Evolutionary conservation across 495 filamentous ascomycete species (phyloP), one percentile per base, ranked within the genome.

Genomic region (Thermothielavioides terrestris): DNA sequence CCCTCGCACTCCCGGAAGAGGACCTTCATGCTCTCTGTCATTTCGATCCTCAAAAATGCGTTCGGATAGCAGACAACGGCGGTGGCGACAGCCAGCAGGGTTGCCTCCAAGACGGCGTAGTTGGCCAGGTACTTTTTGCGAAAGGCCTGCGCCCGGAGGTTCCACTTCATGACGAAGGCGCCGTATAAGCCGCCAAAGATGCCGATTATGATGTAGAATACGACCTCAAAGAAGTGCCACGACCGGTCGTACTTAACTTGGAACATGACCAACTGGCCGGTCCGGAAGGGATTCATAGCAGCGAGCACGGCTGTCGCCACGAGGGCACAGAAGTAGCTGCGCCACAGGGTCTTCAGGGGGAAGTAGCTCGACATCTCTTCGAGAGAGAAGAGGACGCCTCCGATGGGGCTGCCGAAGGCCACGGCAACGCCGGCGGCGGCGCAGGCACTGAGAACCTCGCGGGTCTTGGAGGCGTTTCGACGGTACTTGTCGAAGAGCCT

Each of bases 361-460:
- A 98, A 98, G 64, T 95, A 86, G 39, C 83, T 92, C n/a, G 92
- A 94, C 82, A 98, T 94, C 76, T 98, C 92, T 75, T 98, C 92
- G 10, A 98, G 72, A 12, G 94, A 97, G 68, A 98, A 98, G 7
- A 98, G 67, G 12, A 98, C 92, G 22, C 92, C 92, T 42, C 92
- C 92, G 56, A 98, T 98, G 0, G 92, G 92, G 70, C 89, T 95
- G 20, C 92, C 92, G 63, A 98, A 98, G 12, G 92, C 92, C 38
- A 98, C 92, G 15, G 86, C 94, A 7, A 98, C 94, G 50, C 92
- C 92, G 11, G 92, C 91, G 12, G 91, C 92, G 17, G 92, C 92
- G 53, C 88, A 92, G 11, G 92, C 92, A 57, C 87, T 95, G 43
- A 96, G 73, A 35, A 98, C 94, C 67, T 98, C 92, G 55, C 92